Base-by-base conservation (phyloP, 2,329 filamentous ascomycete genomes). In the Aspergillus sp. region DNA sequence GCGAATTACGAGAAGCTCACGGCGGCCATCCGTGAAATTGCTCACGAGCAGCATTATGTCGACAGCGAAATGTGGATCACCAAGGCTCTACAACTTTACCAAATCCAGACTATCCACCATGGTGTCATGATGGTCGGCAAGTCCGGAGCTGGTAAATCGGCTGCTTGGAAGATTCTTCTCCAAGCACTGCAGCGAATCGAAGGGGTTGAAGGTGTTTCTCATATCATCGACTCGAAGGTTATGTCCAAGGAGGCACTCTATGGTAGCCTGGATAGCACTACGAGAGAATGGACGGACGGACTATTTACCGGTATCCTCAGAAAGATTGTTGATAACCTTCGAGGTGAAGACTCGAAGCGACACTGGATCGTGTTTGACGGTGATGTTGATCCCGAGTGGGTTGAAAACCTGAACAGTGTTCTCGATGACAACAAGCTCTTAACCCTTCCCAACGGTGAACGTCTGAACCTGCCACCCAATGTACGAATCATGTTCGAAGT, bases 101-200 rank as follows among this genome's bases (percentile, higher is more conserved):
- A 99, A 75, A 99, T 99, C 63, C 95, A 98, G 76, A 90, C 89
- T 65, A 92, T 99, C 59, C 95, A 99, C 71, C 95, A 99, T 68
- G 95, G 95, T 89, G 95, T 99, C 29, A 99, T 99, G 96, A 98
- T 99, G 95, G 95, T 99, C 10, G 95, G 95, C 63, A 92, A 91
- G 71, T 97, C 96, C 31, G 95, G 96, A n/a, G 90, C 94, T 50
- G 96, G 96, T 73, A 99, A 99, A 79, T 97, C 95, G 46, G 88
- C 90, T 1, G 91, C 95, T 5, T 99, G 96, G 95, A 92, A 91
- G 71, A 87, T 96, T 47, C 83, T 99, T 54, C 84, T 99, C 20
- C 90, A 96, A 70, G 95, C 96, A 16, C 80, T 99, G 59, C 94
- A 98, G 70, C 87, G 90, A 69, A 91, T 96, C 14, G 95, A 99